Conservation (phyloP, 1,284 basidiomycete genomes). For the Leccinum variabile region DNA sequence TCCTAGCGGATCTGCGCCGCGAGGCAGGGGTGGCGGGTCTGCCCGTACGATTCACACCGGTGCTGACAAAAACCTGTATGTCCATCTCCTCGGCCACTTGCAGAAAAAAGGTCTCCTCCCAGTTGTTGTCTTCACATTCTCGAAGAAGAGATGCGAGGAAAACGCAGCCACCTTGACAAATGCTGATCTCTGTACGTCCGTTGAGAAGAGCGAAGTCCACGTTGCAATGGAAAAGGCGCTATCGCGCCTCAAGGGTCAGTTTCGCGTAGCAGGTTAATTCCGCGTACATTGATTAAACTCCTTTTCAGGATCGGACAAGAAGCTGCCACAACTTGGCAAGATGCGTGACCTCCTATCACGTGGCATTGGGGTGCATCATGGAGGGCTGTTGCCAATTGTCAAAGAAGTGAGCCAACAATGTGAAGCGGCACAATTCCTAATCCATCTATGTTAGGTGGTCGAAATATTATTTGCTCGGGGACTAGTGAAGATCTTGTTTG, state of each 20-base stretch:
- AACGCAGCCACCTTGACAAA: constrained; percentile 90
- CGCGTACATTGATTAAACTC: constrained; percentile 9
- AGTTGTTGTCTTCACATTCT: constrained; percentile 96
- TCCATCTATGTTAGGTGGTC: constrained; percentile 64
- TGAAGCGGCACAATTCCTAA: not conserved
- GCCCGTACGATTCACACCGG: constrained; percentile 64
- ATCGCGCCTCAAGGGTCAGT: constrained; percentile 82
- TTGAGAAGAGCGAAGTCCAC: constrained; percentile 97
- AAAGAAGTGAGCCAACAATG: constrained; percentile 70
- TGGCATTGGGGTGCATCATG: constrained; percentile 97
- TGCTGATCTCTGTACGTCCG: constrained; percentile 82
- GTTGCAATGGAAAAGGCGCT: constrained; percentile 92
- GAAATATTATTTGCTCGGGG: constrained; percentile 96
- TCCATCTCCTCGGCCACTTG: constrained; percentile 87
- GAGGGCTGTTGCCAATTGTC: constrained; percentile 93
- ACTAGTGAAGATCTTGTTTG: constrained; percentile 95
- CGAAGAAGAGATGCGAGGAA: constrained; percentile 96
- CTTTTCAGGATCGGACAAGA: constrained; percentile 79
- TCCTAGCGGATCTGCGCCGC: constrained; percentile 38
- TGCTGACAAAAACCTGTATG: constrained; percentile 89
- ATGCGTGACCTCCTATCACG: constrained; percentile 91
- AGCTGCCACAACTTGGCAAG: constrained; percentile 90
- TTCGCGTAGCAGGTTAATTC: constrained; percentile 1
- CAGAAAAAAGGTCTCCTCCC: constrained; percentile 87
- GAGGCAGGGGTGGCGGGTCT: constrained; percentile 51